These are phyloP conservation scores for Tetrapisispora pingtungensis DNA, from an alignment of 805 yeast genomes.

Conservation along the genomic window DNA sequence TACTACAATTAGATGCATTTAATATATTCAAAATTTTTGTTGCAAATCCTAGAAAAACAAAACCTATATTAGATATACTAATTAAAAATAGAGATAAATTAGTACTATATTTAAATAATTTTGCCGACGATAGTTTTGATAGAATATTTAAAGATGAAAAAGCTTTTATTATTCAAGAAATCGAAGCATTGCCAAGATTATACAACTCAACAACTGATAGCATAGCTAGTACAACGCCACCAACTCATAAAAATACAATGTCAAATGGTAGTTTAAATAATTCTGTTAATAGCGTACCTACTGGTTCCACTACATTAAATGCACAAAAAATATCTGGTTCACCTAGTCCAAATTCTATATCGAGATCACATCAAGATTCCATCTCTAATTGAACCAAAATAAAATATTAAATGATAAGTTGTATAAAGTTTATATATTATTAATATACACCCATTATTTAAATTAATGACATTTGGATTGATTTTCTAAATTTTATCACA, in stretches of 20 bases:
- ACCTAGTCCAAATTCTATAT: neutral
- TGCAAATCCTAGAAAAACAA: constrained; percentile 89
- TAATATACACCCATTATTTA: neutral
- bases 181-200: constrained; percentile 60
- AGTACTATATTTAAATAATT: constrained; percentile 54
- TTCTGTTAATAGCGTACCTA: neutral
- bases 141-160: constrained; percentile 65
- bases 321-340: neutral
- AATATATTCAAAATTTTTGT: constrained; percentile 89
- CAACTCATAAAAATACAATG: neutral
- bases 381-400: neutral
- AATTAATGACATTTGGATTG: too few species aligned
- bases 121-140: constrained; percentile 50
- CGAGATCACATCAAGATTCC: neutral
- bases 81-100: constrained; percentile 75
- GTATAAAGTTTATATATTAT: too few species aligned
- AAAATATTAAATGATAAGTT: neutral
- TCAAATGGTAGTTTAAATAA: neutral
- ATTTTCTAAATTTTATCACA: too few species aligned
- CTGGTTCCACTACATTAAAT: neutral
- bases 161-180: constrained; percentile 66
- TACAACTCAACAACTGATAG: constrained; percentile 20
- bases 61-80: constrained; percentile 68
- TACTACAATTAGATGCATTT: constrained; percentile 83
- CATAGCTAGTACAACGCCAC: neutral